Base-by-base conservation (phyloP, 192 early-diverging fungal genomes). In the Backusella circina region DNA sequence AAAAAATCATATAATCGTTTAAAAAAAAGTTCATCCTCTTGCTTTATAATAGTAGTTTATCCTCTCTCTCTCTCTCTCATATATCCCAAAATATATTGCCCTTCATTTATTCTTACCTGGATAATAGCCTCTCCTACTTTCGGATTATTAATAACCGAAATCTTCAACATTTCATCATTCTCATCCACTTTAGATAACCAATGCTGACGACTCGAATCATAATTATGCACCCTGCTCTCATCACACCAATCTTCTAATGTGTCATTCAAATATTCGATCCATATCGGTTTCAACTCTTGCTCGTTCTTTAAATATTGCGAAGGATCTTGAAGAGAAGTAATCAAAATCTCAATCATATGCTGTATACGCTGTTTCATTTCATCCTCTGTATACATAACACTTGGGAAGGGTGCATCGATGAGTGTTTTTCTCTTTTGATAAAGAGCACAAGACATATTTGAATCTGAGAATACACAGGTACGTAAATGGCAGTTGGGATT, bases 301-400 rank as follows among this genome's bases (percentile, higher is more conserved):
- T 44, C 64, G 15, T 74, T 41, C 10, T 66, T 64, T 16, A 65
- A 33, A 31, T 54, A 74, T 13, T 28, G 26, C 2, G 13, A 2
- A n/a, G 37, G 57, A 38, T 74, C 61, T 39, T 51, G n/a, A 15
- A 74, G 30, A 12, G 73, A 74, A 0, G 23, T 6, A 10, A 74
- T 38, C 36, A 51, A 38, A 21, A 65, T 74, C 30, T 74, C 73
- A 28, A 74, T 41, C 73, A 74, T 74, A 7, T 74, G 73, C 12
- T 74, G 64, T 4, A 47, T 65, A 4, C 73, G 36, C 28, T 74
- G 73, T 10, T 64, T 61, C 38, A 74, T 66, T 32, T 74, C 73
- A 32, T 74, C 57, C 5, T 74, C 73, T 9, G 73, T 74, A 66
- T 74, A 74, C n/a, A 74, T 39, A 5, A 74, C 64, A 74, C 73